Conservation (phyloP, 225 moss, liverwort and hornwort genomes). For the Neckera pumila region DNA sequence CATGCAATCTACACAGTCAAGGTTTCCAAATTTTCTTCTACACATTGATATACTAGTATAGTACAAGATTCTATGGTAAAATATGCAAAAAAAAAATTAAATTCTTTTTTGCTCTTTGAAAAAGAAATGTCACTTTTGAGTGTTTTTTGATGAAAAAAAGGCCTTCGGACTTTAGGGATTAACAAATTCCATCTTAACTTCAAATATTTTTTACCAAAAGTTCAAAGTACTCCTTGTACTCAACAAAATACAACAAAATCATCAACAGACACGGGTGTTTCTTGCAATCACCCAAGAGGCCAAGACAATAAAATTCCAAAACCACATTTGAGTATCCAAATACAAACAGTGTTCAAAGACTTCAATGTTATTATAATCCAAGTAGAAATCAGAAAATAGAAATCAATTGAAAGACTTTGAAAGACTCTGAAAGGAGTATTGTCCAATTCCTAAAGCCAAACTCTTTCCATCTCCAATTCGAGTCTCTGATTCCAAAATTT, state of each 20-base stretch:
- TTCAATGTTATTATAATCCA: no score
- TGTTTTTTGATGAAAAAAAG: no score
- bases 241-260: neutral
- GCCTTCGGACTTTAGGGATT: no score
- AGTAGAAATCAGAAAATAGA: neutral
- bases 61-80: no score
- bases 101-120: no score
- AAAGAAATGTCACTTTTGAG: no score
- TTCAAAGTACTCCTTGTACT: neutral
- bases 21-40: no score
- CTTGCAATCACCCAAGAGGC: neutral
- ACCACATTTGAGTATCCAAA: neutral
- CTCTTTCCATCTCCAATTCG: neutral
- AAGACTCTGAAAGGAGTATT: neutral
- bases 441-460: neutral
- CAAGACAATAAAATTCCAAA: neutral
- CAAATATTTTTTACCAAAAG: neutral
- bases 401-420: neutral
- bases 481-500: neutral
- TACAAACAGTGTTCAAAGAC: neutral
- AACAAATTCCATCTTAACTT: no score
- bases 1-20: no score
- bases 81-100: no score
- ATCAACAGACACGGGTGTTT: neutral
- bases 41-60: no score